A percentile compares a stretch with the other conserved stretches of the same genome.
phyloP scores from a whole-genome alignment of 1,139 yeast species.

The Geotrichum restrictum region DNA sequence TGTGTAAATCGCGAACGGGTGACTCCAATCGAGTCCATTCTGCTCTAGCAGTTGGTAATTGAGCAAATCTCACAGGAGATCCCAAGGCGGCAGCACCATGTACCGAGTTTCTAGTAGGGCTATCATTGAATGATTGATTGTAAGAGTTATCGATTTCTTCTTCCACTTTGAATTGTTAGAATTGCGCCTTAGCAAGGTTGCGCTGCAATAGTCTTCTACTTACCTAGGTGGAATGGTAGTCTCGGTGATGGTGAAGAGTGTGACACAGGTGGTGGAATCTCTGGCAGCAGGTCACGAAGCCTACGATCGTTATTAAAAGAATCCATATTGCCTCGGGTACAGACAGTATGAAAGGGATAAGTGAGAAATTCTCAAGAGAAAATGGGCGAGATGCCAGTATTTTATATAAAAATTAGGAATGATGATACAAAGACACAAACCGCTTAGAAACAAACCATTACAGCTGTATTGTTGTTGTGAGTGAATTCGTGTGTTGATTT shows the following conservation, averaged over 20 bases:
- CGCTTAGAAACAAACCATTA: too few species aligned
- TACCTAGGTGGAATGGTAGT: constrained; percentile 28
- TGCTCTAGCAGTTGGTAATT: constrained; percentile 23
- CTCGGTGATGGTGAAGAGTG: constrained; percentile 26
- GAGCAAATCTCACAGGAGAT: constrained; percentile 9
- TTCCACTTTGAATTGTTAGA: too few species aligned
- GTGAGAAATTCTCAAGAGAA: too few species aligned
- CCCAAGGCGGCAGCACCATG: constrained; percentile 2
- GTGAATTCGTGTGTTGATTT: too few species aligned
- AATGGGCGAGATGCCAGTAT: too few species aligned
- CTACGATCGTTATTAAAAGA: constrained; percentile 2
- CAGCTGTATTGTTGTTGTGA: neutral
- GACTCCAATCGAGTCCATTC: constrained; percentile 35
- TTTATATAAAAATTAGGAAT: too few species aligned
- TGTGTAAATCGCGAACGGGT: constrained; percentile 29
- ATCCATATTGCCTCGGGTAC: constrained; percentile 5
- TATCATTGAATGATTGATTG: constrained; percentile 5
- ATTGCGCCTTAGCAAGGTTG: too few species aligned
- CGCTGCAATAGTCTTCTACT: constrained; percentile 5
- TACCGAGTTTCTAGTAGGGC: constrained; percentile 23
- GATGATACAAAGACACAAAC: too few species aligned
- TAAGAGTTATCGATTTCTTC: constrained; percentile 3
- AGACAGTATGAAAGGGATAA: too few species aligned
- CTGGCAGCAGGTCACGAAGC: constrained; percentile 13
- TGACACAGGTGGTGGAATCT: constrained; percentile 22